A percentile compares a stretch with the other conserved stretches of the same genome.
Evolutionary conservation across 2,329 filamentous ascomycete species (phyloP).

Genomic region (Alternaria alternata): DNA sequence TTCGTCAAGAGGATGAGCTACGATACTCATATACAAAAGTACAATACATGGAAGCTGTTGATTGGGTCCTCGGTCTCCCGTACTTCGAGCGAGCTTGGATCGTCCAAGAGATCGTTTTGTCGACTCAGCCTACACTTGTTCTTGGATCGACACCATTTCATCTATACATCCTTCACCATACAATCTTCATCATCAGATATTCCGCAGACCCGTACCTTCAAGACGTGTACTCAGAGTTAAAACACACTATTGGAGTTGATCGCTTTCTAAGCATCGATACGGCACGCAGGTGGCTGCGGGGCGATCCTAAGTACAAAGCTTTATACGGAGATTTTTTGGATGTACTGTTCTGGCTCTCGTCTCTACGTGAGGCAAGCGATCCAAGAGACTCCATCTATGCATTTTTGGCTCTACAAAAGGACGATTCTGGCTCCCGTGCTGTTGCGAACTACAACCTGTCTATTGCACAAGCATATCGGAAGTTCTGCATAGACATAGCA

Average conservation of each 20-base stretch:
- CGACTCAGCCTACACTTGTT: background rate
- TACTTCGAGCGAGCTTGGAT: conserved; percentile 5
- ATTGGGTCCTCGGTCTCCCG: background rate
- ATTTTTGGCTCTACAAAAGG: background rate
- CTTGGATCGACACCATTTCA: background rate
- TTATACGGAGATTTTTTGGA: background rate
- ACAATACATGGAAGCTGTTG: background rate
- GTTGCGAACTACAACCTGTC: background rate
- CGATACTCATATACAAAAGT: background rate
- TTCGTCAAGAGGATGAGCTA: background rate
- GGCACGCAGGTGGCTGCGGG: background rate
- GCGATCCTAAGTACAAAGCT: background rate
- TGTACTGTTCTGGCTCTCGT: conserved; percentile 2
- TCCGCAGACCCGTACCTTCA: background rate
- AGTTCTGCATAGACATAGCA: background rate
- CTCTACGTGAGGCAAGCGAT: background rate
- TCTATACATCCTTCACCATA: background rate
- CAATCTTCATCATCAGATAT: background rate
- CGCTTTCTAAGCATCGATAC: background rate
- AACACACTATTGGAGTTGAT: background rate
- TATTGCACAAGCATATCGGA: background rate
- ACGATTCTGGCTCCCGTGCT: background rate
- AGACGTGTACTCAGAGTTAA: background rate
- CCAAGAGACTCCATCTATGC: background rate
- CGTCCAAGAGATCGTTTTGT: conserved; percentile 1